Base-by-base conservation (phyloP, 129 eudicot species). In the Helichrysum umbraculigerum region DNA sequence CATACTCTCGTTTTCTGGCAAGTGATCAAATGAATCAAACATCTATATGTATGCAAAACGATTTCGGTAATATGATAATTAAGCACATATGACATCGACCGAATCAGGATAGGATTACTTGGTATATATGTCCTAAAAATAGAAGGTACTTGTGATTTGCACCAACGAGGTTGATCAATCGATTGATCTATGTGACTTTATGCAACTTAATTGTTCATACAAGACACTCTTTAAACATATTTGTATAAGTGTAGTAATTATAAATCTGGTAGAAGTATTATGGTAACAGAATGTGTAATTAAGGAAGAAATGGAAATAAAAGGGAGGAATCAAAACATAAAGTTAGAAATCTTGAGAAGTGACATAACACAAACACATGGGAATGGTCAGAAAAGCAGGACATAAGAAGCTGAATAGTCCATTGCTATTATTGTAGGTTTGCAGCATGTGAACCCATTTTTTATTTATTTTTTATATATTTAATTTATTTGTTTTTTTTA, bases 341-440 rank as follows among this genome's bases (percentile, higher is more conserved):
- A 74, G 61, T 61, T 75, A 37, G 32, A 75, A 75, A 74, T 60
- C 60, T 63, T 44, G 44, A 75, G 51, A 63, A 65, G 35, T 75
- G 71, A 30, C 79, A 63, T 37, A 75, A 63, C 62, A 74, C 68
- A 74, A 11, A 74, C 78, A 75, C 79, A 75, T 75, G 79, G 79
- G 52, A 75, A 34, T 66, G 64, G 72, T 75, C 79, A 47, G 72
- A 47, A 64, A 63, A 61, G 32, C 72, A 75, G 32, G 72, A 30
- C 70, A 63, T 71, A 32, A 3, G 29, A 22, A 25, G 66, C 25
- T 61, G 8, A 61, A 33, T n/a, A 30, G 70, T 65, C 70, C 11
- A 65, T 65, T 34, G 17, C 28, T 64, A 65, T 65, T 65, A 65
- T 65, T 65, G 47, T 47, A 69, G 14, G 20, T 30, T 9, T 71